Percentiles rank a stretch among this genome's conserved stretches.
Evolutionary conservation across 257 asterid species (phyloP).

Genomic region (Rhazya stricta): DNA sequence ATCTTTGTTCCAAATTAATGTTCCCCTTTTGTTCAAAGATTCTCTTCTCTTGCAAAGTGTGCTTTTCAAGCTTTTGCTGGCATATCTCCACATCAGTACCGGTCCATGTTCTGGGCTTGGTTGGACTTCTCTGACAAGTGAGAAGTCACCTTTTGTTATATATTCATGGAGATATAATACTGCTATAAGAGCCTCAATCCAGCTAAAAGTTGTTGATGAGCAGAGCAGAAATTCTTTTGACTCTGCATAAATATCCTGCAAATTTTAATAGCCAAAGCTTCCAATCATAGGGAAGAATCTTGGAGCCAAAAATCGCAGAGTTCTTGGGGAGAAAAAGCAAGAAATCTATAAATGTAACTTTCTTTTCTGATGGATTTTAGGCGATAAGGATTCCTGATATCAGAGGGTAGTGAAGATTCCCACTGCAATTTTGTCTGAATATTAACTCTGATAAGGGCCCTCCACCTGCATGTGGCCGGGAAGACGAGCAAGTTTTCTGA

Average conservation of each 20-base stretch:
- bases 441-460: slow-evolving; percentile 30
- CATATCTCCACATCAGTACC: slow-evolving; percentile 15
- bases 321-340: not conserved
- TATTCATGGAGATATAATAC: not conserved
- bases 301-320: slow-evolving; percentile 4
- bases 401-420: slow-evolving; percentile 27
- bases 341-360: slow-evolving; percentile 9
- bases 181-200: slow-evolving; percentile 10
- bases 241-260: slow-evolving; percentile 8
- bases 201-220: slow-evolving; percentile 10
- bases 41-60: slow-evolving; percentile 23
- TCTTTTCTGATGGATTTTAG: slow-evolving; percentile 14
- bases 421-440: slow-evolving; percentile 24
- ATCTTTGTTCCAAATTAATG: slow-evolving; percentile 22
- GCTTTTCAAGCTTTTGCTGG: slow-evolving; percentile 25
- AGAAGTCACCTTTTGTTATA: not conserved
- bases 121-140: slow-evolving; percentile 14
- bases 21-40: slow-evolving; percentile 28
- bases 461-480: slow-evolving; percentile 29
- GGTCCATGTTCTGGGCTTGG: not conserved
- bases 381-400: slow-evolving; percentile 36
- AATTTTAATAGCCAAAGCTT: slow-evolving; percentile 4
- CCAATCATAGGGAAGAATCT: slow-evolving; percentile 28
- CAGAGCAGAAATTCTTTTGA: slow-evolving; percentile 13
- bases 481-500: slow-evolving; percentile 29